Evolutionary conservation across 192 early-diverging fungal genomes (phyloP).

Genomic region (Gaertneriomyces semiglobifer): DNA sequence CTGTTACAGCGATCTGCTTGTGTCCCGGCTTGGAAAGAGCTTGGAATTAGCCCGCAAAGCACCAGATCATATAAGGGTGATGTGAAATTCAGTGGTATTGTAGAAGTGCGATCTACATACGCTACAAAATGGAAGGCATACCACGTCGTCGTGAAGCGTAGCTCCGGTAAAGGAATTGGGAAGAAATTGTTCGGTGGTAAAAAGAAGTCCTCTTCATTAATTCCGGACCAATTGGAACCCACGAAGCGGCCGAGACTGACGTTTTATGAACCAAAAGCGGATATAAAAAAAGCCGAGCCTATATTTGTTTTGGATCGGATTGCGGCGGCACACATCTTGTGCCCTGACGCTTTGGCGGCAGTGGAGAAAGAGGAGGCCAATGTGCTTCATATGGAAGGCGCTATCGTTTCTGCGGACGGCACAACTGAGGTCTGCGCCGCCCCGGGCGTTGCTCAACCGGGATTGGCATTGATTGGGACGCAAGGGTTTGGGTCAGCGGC

Average conservation of each 20-base stretch:
- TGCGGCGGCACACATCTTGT: conserved; percentile 4
- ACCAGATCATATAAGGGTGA: conserved; percentile 24
- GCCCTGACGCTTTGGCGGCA: conserved; percentile 19
- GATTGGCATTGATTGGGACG: conserved; percentile 21
- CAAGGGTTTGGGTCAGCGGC: conserved; percentile 5
- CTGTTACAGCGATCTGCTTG: conserved; percentile 29
- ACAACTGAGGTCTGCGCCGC: background rate
- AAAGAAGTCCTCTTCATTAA: conserved; percentile 14
- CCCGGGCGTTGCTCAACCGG: background rate
- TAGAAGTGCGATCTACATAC: conserved; percentile 36
- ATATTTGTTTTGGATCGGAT: conserved; percentile 32
- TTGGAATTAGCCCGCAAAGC: conserved; percentile 30
- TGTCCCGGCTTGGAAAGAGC: conserved; percentile 29
- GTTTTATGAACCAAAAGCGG: conserved; percentile 39
- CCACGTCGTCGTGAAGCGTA: conserved; percentile 36
- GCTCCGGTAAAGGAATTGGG: conserved; percentile 1
- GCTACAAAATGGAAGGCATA: conserved; percentile 32
- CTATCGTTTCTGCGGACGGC: background rate
- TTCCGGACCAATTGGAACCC: conserved; percentile 8
- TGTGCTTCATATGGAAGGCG: conserved; percentile 22
- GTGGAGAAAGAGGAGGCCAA: conserved; percentile 10
- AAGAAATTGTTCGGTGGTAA: conserved; percentile 37
- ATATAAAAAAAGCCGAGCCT: conserved; percentile 33
- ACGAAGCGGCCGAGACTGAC: conserved; percentile 30
- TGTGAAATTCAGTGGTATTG: conserved; percentile 34